Base-by-base conservation (phyloP, 139 green algal species). In the Limnomonas spitsbergensis region DNA sequence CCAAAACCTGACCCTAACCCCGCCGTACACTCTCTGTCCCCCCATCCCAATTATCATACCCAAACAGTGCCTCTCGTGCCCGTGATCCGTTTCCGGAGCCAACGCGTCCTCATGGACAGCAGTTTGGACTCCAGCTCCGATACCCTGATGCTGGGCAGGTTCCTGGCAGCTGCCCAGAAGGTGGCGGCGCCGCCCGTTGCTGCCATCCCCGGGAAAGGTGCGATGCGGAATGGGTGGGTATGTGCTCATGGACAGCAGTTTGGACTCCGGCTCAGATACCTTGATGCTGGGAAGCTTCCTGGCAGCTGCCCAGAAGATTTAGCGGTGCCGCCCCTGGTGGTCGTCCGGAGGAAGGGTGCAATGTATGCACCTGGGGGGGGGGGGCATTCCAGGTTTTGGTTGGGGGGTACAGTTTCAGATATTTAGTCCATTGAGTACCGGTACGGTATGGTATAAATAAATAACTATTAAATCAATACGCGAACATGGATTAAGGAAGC, bases 161-260 rank as follows among this genome's bases (percentile, higher is more conserved):
- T 70, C 24, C 56, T 70, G 56, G 56, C 27, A 32, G 56, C 56
- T 70, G 56, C 56, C 29, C n/a, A 4, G 7, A 70, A 70, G 56
- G 6, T 4, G 29, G 24, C 56, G 27, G 56, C 56, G 7, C 7
- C 56, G 9, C 7, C 42, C 42, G 6, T 54, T 6, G 9, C 6
- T 6, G 7, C 42, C 7, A 6, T 9, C 42, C 7, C 42, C 6
- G 42, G 7, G 9, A 54, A 54, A 54, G 42, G 42, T 54, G 42
- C 42, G 42, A 6, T 27, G 42, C 6, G 42, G 42, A 54, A 54
- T 9, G 42, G 6, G 42, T 27, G 9, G 42, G 42, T 9, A 54
- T n/a, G 9, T 70, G 14, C n/a, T 37, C 14, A 14, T 70, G 56
- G 56, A 70, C 56, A 7, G 29, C 7, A 37, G 14, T 24, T 4